phyloP scores from a whole-genome alignment of 768 basidiomycete genomes.

The Daedaleopsis sinensis region DNA sequence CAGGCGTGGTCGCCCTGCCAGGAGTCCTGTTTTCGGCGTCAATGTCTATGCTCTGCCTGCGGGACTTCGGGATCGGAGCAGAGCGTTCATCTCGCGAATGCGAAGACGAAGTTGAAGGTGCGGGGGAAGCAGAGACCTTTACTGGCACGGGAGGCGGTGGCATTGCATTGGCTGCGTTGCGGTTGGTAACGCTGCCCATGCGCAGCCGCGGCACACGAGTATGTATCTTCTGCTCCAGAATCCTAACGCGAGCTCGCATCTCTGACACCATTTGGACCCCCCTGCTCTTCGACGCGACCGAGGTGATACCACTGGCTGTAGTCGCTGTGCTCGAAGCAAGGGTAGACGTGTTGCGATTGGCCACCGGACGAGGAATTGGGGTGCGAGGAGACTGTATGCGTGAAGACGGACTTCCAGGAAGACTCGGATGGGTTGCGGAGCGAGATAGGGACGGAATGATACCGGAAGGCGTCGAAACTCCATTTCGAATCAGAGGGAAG shows the following conservation, averaged over 20 bases:
- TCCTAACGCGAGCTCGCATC: slow-evolving; percentile 83
- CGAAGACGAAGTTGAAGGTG: slow-evolving; percentile 25
- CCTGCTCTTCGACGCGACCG: slow-evolving; percentile 67
- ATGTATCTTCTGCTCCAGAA: slow-evolving; percentile 85
- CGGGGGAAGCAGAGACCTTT: slow-evolving; percentile 24
- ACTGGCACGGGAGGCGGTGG: slow-evolving; percentile 23
- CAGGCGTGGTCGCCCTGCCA: slow-evolving; percentile 40
- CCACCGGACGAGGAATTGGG: slow-evolving; percentile 36
- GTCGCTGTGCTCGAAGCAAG: slow-evolving; percentile 33
- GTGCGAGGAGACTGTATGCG: slow-evolving; percentile 38
- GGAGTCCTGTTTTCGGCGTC: slow-evolving; percentile 35
- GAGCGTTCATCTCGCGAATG: slow-evolving; percentile 34
- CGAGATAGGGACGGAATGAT: slow-evolving; percentile 53
- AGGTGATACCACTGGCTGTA: slow-evolving; percentile 32
- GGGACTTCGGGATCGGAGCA: slow-evolving; percentile 21
- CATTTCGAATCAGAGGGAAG: slow-evolving; percentile 43
- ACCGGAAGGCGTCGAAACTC: slow-evolving; percentile 41
- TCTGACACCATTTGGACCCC: slow-evolving; percentile 93
- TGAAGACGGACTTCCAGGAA: slow-evolving; percentile 47
- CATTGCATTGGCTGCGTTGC: slow-evolving; percentile 44
- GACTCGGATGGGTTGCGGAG: slow-evolving; percentile 58
- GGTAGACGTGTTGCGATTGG: slow-evolving; percentile 40
- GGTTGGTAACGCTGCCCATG: slow-evolving; percentile 74
- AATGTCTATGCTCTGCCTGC: slow-evolving; percentile 26
- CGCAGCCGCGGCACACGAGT: slow-evolving; percentile 84